Evolutionary conservation across 495 filamentous ascomycete species (phyloP).

Genomic region (Podospora bellae-mahoneyi): DNA sequence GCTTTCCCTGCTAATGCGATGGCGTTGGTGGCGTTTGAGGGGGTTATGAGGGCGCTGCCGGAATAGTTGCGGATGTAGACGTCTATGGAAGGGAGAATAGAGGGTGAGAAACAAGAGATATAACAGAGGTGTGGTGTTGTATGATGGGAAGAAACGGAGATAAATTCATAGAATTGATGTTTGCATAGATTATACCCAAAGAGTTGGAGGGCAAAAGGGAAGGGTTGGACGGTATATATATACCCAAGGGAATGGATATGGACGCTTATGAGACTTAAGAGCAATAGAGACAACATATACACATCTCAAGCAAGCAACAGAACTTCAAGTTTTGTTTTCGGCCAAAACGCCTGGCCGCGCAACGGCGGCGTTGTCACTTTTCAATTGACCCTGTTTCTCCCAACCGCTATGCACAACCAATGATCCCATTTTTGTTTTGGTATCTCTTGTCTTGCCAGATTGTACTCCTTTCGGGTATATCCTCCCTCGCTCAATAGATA

Average conservation of each 20-base stretch:
- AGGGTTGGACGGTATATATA: conserved; percentile 6
- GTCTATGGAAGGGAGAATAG: background rate
- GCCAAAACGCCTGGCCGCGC: conserved; percentile 25
- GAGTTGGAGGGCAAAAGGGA: background rate
- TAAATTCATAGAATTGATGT: background rate
- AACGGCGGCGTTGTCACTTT: conserved; percentile 22
- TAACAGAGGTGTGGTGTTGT: background rate
- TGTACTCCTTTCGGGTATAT: conserved; percentile 10
- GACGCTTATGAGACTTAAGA: background rate
- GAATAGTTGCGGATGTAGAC: conserved; percentile 24
- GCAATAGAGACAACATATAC: background rate
- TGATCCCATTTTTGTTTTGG: conserved; percentile 18
- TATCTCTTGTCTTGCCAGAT: conserved; percentile 16
- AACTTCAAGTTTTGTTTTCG: conserved; percentile 6
- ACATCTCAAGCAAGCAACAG: background rate
- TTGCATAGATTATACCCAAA: background rate
- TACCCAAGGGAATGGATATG: conserved; percentile 11
- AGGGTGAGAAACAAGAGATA: background rate
- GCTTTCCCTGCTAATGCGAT: conserved; percentile 97
- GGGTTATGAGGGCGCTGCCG: conserved; percentile 77
- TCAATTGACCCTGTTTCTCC: conserved; percentile 25
- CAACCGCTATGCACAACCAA: conserved; percentile 27
- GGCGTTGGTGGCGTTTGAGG: conserved; percentile 90
- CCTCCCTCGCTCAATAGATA: conserved; percentile 16
- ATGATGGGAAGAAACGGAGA: background rate